phyloP scores from a whole-genome alignment of 345 rosid genomes.

The Populus davidiana region DNA sequence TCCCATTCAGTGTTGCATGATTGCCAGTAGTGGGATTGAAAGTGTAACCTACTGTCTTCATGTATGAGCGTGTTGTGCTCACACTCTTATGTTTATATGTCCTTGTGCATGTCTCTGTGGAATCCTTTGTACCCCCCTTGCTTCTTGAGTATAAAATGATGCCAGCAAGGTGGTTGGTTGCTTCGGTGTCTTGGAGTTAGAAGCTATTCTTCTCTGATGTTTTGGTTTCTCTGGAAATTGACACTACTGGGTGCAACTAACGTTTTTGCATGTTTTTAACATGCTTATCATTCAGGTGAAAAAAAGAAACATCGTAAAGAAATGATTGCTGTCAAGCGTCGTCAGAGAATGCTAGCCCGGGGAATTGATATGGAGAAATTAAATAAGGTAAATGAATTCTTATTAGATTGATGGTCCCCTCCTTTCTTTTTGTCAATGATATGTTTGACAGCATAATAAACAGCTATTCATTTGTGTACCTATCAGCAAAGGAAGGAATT shows the following conservation, averaged over 20 bases:
- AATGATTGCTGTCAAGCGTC: conserved; percentile 68
- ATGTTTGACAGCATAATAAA: not conserved
- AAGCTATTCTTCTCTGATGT: not conserved
- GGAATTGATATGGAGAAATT: conserved; percentile 77
- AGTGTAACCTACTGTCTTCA: not conserved
- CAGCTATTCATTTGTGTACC: not conserved
- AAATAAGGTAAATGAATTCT: conserved; percentile 44
- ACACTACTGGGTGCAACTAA: not conserved
- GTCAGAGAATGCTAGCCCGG: conserved; percentile 66
- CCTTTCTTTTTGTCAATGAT: not conserved
- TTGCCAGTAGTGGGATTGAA: not conserved
- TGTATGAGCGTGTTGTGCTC: not conserved
- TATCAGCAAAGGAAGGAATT: not conserved
- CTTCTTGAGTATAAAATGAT: conserved; percentile 12
- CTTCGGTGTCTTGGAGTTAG: not conserved
- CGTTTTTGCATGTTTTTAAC: conserved; percentile 6
- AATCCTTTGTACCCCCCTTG: not conserved
- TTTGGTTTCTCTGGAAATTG: not conserved
- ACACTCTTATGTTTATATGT: not conserved
- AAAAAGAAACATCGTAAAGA: conserved; percentile 88
- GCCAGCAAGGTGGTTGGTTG: not conserved
- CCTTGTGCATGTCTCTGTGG: not conserved
- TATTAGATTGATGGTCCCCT: not conserved
- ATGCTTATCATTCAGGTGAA: conserved; percentile 40
- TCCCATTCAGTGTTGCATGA: not conserved